Conservation (phyloP, 331 rosid genomes). For the Rosa hybrid region DNA sequence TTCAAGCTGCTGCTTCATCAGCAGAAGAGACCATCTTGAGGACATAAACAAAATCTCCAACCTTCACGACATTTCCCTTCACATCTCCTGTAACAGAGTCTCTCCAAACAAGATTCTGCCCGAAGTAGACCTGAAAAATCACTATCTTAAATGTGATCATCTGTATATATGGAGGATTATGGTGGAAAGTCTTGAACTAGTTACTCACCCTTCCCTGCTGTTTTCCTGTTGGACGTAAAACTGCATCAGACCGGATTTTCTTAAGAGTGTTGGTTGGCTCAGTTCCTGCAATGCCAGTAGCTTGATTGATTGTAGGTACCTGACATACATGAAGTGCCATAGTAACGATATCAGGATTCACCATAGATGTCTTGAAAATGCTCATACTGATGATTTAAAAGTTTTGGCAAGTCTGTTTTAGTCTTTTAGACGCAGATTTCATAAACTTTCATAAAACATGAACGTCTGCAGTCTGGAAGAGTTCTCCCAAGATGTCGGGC, state of each 20-base stretch:
- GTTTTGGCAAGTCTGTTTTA: neutral
- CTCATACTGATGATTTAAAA: neutral
- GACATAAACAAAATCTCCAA: constrained; percentile 69
- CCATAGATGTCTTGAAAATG: neutral
- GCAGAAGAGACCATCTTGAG: constrained; percentile 51
- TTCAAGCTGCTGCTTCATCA: constrained; percentile 76
- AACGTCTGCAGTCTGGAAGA: neutral
- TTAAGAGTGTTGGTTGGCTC: constrained; percentile 64
- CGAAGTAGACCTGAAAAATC: constrained; percentile 70
- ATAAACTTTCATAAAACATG: neutral
- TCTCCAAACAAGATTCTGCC: constrained; percentile 79
- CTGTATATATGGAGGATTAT: constrained; percentile 1
- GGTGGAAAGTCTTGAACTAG: constrained; percentile 19
- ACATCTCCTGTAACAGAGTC: constrained; percentile 35
- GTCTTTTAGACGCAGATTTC: neutral
- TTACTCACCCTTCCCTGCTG: constrained; percentile 63
- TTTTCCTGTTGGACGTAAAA: constrained; percentile 58
- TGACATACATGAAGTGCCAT: constrained; percentile 24
- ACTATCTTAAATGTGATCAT: constrained; percentile 14
- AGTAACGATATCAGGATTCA: neutral
- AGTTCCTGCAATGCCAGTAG: constrained; percentile 52
- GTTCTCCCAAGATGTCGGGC: neutral
- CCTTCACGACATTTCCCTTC: constrained; percentile 46
- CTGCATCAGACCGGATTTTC: constrained; percentile 57
- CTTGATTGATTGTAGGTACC: constrained; percentile 79